phyloP scores from a whole-genome alignment of 2,329 filamentous ascomycete species.

The Hypoxylon sp. region DNA sequence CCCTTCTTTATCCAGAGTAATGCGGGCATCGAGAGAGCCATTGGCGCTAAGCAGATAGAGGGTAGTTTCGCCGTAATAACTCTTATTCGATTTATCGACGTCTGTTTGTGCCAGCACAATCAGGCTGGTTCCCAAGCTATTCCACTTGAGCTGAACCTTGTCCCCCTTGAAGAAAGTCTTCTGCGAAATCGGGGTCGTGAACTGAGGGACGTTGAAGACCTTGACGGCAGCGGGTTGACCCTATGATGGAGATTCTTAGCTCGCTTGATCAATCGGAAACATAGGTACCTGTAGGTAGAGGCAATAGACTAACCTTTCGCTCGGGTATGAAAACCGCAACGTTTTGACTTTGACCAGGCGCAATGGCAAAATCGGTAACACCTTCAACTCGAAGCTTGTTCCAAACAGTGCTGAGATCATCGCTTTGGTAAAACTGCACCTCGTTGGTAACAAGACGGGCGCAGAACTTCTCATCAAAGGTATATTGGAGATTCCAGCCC shows the following conservation, averaged over 20 bases:
- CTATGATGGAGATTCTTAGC: slow-evolving; percentile 59
- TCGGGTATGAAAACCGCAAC: slow-evolving; percentile 96
- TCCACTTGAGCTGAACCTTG: slow-evolving; percentile 99
- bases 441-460: slow-evolving; percentile 96
- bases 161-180: slow-evolving; percentile 99
- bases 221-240: slow-evolving; percentile 94
- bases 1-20: slow-evolving; percentile 94
- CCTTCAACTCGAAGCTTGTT: slow-evolving; percentile 96
- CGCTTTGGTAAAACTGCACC: slow-evolving; percentile 95
- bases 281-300: too few species aligned
- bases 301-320: slow-evolving; percentile 76
- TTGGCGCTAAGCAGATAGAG: slow-evolving; percentile 94
- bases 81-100: slow-evolving; percentile 98
- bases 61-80: slow-evolving; percentile 98
- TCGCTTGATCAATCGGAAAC: neutral
- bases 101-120: slow-evolving; percentile 98
- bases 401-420: slow-evolving; percentile 88
- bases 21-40: slow-evolving; percentile 90
- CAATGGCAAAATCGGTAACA: slow-evolving; percentile 87
- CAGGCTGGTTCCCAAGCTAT: slow-evolving; percentile 87
- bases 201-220: slow-evolving; percentile 92
- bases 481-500: slow-evolving; percentile 98
- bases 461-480: slow-evolving; percentile 91
- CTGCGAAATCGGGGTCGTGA: slow-evolving; percentile 85
- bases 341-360: slow-evolving; percentile 89